Conservation (phyloP, 257 asterid species). For the Przewalskia tangutica region DNA sequence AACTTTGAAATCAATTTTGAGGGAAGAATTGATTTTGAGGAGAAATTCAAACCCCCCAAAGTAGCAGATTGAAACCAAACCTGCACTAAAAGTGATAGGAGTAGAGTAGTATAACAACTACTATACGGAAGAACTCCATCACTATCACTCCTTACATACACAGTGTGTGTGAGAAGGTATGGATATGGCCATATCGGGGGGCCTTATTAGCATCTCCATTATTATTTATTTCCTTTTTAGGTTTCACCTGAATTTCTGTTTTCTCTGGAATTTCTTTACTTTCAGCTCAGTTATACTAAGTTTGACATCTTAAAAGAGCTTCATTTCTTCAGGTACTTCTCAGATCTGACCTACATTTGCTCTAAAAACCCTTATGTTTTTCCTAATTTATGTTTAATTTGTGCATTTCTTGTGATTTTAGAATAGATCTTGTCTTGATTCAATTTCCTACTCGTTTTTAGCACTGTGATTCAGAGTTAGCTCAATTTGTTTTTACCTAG, state of each 20-base stretch:
- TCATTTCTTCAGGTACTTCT: slow-evolving; percentile 31
- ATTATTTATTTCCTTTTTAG: not conserved
- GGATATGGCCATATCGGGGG: not conserved
- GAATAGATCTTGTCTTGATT: not conserved
- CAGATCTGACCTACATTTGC: slow-evolving; percentile 62
- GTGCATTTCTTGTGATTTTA: not conserved
- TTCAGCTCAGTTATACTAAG: slow-evolving; percentile 14
- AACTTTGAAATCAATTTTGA: too few relatives aligned
- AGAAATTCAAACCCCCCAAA: too few relatives aligned
- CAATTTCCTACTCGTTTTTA: not conserved
- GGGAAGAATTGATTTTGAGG: too few relatives aligned
- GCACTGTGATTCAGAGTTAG: not conserved
- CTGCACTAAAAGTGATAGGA: too few relatives aligned
- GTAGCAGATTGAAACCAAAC: too few relatives aligned
- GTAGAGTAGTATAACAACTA: too few relatives aligned
- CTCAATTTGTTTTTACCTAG: not conserved
- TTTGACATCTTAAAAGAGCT: slow-evolving; percentile 14
- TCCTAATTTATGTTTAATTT: not conserved
- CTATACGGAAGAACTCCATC: too few relatives aligned
- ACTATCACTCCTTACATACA: too few relatives aligned
- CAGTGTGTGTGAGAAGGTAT: not conserved
- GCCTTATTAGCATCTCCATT: not conserved
- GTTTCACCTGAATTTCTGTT: not conserved
- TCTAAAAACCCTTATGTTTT: not conserved
- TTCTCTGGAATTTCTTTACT: not conserved